Base-by-base conservation (phyloP, 2,329 filamentous ascomycete species). In the Diaporthe capsici region DNA sequence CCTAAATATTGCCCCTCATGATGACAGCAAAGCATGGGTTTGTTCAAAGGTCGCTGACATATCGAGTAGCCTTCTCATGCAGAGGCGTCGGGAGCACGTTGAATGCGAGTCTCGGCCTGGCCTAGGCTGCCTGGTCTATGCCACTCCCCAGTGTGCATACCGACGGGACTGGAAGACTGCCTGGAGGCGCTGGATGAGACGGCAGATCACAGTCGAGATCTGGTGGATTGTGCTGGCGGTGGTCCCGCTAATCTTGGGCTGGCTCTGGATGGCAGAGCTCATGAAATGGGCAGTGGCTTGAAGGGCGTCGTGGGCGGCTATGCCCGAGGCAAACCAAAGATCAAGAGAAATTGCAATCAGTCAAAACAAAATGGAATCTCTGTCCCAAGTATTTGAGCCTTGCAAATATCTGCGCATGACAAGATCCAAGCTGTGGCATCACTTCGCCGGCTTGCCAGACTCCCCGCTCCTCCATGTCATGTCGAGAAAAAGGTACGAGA, bases 61-160 rank as follows among this genome's bases (percentile, higher is more conserved):
- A 3, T n/a, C 22, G n/a, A 12, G 22, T 49, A 91, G 90, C 1
- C 81, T 91, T 0, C 81, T 92, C 7, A 92, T 92, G 89, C 87
- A 88, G 77, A 85, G 89, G 53, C 86, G 91, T 22, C 86, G 91
- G 74, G 87, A 91, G 76, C 91, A 93, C 78, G 82, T 89, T 17
- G 91, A 92, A 80, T 93, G 91, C 79, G 90, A 92, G 79, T 88
- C 87, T 28, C 85, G 88, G 0, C 89, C 89, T 0, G 89, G 88
- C 1, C 82, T 91, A 1, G 90, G 90, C 4, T 91, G 90, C 79
- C 83, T 91, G 13, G 86, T 91, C 15, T 88, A 87, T 72, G 88
- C 86, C 34, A 91, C 90, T 5, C 79, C 78, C 0, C 84, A 80
- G 2, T 92, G 90, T 76, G 79, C 83, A 2, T 87, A 90, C 74